Base-by-base conservation (phyloP, 2,329 filamentous ascomycete species). In the Colletotrichum sojae region DNA sequence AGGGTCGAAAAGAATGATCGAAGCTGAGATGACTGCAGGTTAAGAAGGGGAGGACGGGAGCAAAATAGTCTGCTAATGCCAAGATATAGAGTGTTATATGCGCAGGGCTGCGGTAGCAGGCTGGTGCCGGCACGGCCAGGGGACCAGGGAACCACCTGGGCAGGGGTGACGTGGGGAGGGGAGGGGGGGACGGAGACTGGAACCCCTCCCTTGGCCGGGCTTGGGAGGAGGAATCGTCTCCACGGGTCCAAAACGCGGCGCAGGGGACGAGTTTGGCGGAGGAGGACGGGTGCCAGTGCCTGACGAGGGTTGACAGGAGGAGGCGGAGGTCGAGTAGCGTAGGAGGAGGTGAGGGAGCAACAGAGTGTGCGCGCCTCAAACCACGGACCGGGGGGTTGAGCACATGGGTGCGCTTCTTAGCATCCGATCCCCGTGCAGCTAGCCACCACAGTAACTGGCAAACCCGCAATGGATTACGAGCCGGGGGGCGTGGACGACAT, bases 231-330 rank as follows among this genome's bases (percentile, higher is more conserved):
- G 63, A 63, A 64, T 72, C 72, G 76, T 78, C 80, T 76, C 80
- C 79, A 81, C 77, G 78, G 75, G 78, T 77, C 75, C 79, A 79
- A 82, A 83, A 82, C 81, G 73, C 75, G 75, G 75, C 69, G 78
- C 77, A 77, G 74, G 79, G 76, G 72, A 73, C 71, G 61, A 72
- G 72, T 40, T 52, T 61, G 58, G 48, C 40, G 39, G 40, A 20
- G 39, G 25, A 31, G 40, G 20, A 15, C 31, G 31, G 31, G 31
- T 36, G 31, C 31, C 31, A 36, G 31, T 36, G 31, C 31, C 31
- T 36, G 31, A 36, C 31, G 31, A 36, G 31, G 31, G 31, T 36
- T 36, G 31, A 36, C 31, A 36, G 39, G 40, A 20, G 39, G 25
- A 46, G 55, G 40, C 8, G 72, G 72, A 70, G 75, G 74, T 75